Evolutionary conservation across 345 rosid species (phyloP), one percentile per base, ranked within the genome.

Genomic region (Populus tremula): DNA sequence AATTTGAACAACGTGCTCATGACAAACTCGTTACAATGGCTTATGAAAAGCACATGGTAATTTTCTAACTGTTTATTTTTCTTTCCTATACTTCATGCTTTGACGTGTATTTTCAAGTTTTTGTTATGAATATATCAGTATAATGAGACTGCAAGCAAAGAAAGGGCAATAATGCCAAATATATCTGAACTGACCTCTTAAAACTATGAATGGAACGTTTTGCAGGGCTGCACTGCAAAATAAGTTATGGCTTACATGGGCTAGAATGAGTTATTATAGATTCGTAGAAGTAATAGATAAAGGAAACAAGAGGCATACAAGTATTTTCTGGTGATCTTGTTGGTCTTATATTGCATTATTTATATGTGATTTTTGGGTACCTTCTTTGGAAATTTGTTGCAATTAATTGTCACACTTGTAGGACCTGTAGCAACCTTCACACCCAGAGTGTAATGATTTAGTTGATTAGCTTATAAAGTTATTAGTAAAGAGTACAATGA

Each of bases 1-100:
- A 91, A 85, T 90, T 92, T 66, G 89, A 89, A 80, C 86, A 84
- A 70, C 86, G 82, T 73, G 94, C 93, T 41, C 81, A 87, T 83
- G 97, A 94, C 82, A 90, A 90, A 80, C 98, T 94, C 73, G 86
- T 90, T 62, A 83, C 81, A 78, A 87, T 91, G 94, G 94, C 97
- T 79, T 91, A 91, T 89, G 87, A 91, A 67, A 94, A 94, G 87
- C 87, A 92, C 81, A 87, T 86, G 94, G 98, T 92, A 88, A 80
- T 72, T 72, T 71, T 65, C 53, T 67, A 43, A 21, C 25, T 8
- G 21, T 47, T 38, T 25, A 65, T 18, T 41, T 2, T 25, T 25
- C 54, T 70, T 20, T 64, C 38, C 18, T 69, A 59, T 16, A 39
- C 27, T 67, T 53, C 33, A 5, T 27, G 1, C 29, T 67, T 41